Evolutionary conservation across 257 asterid species (phyloP).

Genomic region (Misopates orontium): DNA sequence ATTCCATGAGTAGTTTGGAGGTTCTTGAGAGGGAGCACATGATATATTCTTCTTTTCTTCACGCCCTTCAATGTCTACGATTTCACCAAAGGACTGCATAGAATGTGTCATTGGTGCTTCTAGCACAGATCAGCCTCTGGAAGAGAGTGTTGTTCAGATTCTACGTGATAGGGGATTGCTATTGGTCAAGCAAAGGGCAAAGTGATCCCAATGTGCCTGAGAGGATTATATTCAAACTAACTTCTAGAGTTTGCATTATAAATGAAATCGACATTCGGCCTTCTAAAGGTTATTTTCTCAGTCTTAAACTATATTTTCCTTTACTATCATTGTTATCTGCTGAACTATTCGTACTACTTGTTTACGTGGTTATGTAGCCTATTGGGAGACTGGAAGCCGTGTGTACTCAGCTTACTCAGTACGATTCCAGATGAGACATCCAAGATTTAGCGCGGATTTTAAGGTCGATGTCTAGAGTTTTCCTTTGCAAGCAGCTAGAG

Average conservation of each 20-base stretch:
- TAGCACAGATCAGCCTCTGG: constrained; percentile 13
- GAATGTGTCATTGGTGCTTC: constrained; percentile 41
- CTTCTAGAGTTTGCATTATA: neutral
- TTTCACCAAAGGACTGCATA: constrained; percentile 35
- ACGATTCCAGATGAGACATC: neutral
- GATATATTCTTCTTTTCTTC: constrained; percentile 39
- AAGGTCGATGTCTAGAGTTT: neutral
- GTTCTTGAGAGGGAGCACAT: constrained; percentile 42
- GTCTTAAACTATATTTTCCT: no score
- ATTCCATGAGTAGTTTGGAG: constrained; percentile 34
- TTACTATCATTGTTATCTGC: no score
- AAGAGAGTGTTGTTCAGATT: no score
- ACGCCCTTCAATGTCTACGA: constrained; percentile 29
- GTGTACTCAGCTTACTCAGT: neutral
- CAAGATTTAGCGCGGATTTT: neutral
- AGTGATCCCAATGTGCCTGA: neutral
- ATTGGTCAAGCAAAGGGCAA: constrained; percentile 8
- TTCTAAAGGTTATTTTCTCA: no score
- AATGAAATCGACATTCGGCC: neutral
- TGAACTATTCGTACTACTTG: no score
- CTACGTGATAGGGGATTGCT: neutral
- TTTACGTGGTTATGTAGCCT: neutral
- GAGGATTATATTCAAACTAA: neutral
- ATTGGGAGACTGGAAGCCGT: neutral
- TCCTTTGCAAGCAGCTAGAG: neutral